Percentiles rank a stretch among this genome's conserved stretches.
Evolutionary conservation across 495 filamentous ascomycete genomes (phyloP).

Genomic region (Haplographium delicatum): DNA sequence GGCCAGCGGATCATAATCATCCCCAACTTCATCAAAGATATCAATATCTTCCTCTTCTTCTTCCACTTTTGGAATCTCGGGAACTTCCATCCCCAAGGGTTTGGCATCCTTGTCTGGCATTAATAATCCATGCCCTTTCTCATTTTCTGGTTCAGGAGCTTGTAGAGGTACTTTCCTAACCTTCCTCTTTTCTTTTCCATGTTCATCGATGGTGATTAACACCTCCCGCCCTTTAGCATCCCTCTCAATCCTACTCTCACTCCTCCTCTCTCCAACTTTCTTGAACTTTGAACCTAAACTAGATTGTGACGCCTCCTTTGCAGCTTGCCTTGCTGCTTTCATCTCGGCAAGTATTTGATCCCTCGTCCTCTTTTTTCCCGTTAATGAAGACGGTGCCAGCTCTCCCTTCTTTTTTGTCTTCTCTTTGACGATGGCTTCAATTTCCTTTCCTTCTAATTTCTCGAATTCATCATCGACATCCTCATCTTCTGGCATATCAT

Average conservation of each 20-base stretch:
- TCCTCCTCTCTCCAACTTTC: slow-evolving; percentile 63
- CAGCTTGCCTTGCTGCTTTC: slow-evolving; percentile 62
- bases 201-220: slow-evolving; percentile 76
- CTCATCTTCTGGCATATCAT: slow-evolving; percentile 29
- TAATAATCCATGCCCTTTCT: slow-evolving; percentile 45
- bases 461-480: slow-evolving; percentile 79
- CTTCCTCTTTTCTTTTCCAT: slow-evolving; percentile 86
- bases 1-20: slow-evolving; percentile 84
- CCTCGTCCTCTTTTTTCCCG: slow-evolving; percentile 65
- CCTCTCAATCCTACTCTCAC: slow-evolving; percentile 62
- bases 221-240: slow-evolving; percentile 76
- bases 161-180: slow-evolving; percentile 50
- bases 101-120: slow-evolving; percentile 60
- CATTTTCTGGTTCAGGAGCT: slow-evolving; percentile 28
- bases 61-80: slow-evolving; percentile 49
- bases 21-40: slow-evolving; percentile 85
- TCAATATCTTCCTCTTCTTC: slow-evolving; percentile 57
- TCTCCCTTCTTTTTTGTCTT: slow-evolving; percentile 71
- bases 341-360: slow-evolving; percentile 81
- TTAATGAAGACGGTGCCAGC: slow-evolving; percentile 58
- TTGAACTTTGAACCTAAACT: slow-evolving; percentile 74
- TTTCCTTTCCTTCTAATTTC: slow-evolving; percentile 58
- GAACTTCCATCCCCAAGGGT: slow-evolving; percentile 75
- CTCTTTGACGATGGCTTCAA: slow-evolving; percentile 49
- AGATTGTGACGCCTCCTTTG: slow-evolving; percentile 51